Evolutionary conservation across 345 rosid species (phyloP).

Genomic region (Moringa oleifera): DNA sequence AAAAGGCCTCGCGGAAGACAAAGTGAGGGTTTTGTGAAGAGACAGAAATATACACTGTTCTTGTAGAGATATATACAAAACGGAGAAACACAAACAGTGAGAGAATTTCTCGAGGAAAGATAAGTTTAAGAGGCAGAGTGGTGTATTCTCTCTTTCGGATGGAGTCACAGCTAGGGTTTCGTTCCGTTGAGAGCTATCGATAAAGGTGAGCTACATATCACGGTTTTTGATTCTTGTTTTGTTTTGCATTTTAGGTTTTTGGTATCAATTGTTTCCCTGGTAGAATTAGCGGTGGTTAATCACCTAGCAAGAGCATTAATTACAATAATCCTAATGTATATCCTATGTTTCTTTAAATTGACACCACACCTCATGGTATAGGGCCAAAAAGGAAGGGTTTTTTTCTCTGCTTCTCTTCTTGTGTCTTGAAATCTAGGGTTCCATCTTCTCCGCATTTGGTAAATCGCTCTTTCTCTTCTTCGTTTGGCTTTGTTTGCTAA

Average conservation of each 20-base stretch:
- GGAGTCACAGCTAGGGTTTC: constrained; percentile 37
- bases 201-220: constrained; percentile 23
- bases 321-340: constrained; percentile 11
- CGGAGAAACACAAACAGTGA: constrained; percentile 6
- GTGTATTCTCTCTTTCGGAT: constrained; percentile 7
- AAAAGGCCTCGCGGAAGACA: constrained; percentile 16
- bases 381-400: constrained; percentile 27
- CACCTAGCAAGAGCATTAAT: constrained; percentile 11
- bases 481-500: neutral
- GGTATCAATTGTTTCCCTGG: constrained; percentile 8
- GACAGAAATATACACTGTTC: constrained; percentile 2
- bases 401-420: neutral
- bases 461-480: constrained; percentile 1
- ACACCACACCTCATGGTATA: neutral
- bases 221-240: neutral
- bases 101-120: constrained; percentile 11
- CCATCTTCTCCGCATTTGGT: constrained; percentile 15
- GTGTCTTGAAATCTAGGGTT: constrained; percentile 27
- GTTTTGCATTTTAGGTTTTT: constrained; percentile 7
- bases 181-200: constrained; percentile 1
- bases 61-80: neutral
- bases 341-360: constrained; percentile 1
- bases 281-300: constrained; percentile 13
- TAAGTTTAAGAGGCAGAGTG: constrained; percentile 5
- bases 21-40: constrained; percentile 25